Evolutionary conservation across 2,329 filamentous ascomycete species (phyloP).

Genomic region (Alternaria infectoria): DNA sequence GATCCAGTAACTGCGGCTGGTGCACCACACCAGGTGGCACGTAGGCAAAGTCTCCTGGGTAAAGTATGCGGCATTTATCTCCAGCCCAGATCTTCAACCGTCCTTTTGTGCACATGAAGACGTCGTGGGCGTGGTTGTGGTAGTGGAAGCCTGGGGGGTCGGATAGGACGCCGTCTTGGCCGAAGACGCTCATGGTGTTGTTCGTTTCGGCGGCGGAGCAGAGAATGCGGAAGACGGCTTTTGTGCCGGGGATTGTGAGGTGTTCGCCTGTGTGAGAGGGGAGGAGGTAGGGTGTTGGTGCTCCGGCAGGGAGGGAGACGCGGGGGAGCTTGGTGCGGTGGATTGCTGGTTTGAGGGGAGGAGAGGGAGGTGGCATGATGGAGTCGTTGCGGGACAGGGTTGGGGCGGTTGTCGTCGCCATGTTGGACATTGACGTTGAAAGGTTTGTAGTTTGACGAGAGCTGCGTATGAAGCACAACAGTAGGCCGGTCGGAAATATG

Average conservation of each 20-base stretch:
- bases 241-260: conserved; percentile 23
- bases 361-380: neutral
- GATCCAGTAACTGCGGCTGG: conserved; percentile 22
- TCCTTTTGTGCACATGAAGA: conserved; percentile 30
- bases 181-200: conserved; percentile 25
- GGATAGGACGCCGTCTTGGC: conserved; percentile 21
- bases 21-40: conserved; percentile 25
- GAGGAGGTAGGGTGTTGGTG: conserved; percentile 20
- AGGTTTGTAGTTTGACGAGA: neutral
- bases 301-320: conserved; percentile 13
- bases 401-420: neutral
- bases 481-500: neutral
- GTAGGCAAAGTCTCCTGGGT: conserved; percentile 28
- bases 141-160: conserved; percentile 30
- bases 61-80: conserved; percentile 23
- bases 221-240: conserved; percentile 23
- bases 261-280: conserved; percentile 23
- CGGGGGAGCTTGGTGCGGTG: conserved; percentile 5
- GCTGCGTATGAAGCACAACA: neutral
- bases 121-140: conserved; percentile 26
- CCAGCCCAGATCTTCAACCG: conserved; percentile 24
- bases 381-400: neutral
- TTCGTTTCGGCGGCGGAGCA: conserved; percentile 23
- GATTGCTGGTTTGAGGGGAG: neutral
- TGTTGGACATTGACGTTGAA: neutral